phyloP scores from a whole-genome alignment of 768 basidiomycete genomes.

The Mycena sanguinolenta region DNA sequence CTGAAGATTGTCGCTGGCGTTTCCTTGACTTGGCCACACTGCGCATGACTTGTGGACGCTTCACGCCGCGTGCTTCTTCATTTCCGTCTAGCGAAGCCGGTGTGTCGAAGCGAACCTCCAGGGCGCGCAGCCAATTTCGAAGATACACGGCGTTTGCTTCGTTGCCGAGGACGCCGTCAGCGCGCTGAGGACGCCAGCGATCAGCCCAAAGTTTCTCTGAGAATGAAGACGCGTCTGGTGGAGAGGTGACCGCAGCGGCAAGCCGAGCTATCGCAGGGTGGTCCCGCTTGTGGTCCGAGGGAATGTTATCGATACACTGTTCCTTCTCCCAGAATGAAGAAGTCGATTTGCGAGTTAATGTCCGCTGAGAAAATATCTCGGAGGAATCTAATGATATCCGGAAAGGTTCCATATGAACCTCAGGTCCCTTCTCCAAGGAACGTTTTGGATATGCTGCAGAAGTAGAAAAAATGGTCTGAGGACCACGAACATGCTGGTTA shows the following conservation, averaged over 20 bases:
- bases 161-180: constrained; percentile 85
- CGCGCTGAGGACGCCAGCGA: constrained; percentile 80
- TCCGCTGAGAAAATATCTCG: not conserved
- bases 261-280: constrained; percentile 68
- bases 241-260: constrained; percentile 37
- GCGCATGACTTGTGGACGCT: constrained; percentile 73
- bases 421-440: not conserved
- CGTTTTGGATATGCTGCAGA: constrained; percentile 20
- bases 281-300: constrained; percentile 47
- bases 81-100: constrained; percentile 37
- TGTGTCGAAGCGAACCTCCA: constrained; percentile 68
- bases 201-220: constrained; percentile 74
- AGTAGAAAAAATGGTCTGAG: constrained; percentile 56
- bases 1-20: constrained; percentile 52
- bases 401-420: constrained; percentile 5
- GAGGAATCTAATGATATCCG: not conserved
- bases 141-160: constrained; percentile 77
- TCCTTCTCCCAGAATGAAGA: constrained; percentile 28
- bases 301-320: constrained; percentile 43
- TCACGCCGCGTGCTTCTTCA: constrained; percentile 54
- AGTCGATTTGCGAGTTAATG: constrained; percentile 12
- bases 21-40: constrained; percentile 66
- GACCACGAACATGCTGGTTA: constrained; percentile 74
- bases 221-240: constrained; percentile 37
- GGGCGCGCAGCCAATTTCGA: constrained; percentile 83